Conservation (phyloP, 1,284 basidiomycete species). For the Leccinum solheimii region DNA sequence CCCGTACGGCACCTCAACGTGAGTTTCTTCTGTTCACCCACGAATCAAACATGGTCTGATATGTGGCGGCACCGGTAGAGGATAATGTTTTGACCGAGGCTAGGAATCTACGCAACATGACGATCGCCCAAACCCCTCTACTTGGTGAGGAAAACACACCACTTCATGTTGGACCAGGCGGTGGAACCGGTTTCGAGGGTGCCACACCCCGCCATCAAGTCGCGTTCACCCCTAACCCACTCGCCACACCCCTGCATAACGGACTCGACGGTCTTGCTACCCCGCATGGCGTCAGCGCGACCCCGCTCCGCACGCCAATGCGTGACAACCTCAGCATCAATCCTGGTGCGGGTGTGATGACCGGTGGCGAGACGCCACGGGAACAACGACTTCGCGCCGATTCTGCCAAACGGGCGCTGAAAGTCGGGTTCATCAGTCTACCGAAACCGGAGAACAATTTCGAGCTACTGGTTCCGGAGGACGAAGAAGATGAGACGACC, state of each 20-base stretch:
- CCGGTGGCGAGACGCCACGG: slow-evolving; percentile 72
- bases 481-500: slow-evolving; percentile 60
- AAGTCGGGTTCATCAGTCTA: slow-evolving; percentile 80
- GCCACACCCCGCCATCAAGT: slow-evolving; percentile 89
- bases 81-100: slow-evolving; percentile 95
- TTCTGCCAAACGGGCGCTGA: slow-evolving; percentile 71
- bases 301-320: slow-evolving; percentile 88
- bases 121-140: slow-evolving; percentile 88
- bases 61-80: slow-evolving; percentile 47
- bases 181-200: slow-evolving; percentile 87
- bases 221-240: slow-evolving; percentile 92
- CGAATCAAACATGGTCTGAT: slow-evolving; percentile 13
- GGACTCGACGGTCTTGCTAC: slow-evolving; percentile 58
- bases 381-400: slow-evolving; percentile 65
- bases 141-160: slow-evolving; percentile 97
- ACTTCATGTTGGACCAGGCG: slow-evolving; percentile 67
- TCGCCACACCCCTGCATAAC: slow-evolving; percentile 77
- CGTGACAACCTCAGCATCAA: slow-evolving; percentile 93
- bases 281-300: slow-evolving; percentile 64
- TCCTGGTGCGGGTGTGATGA: slow-evolving; percentile 55
- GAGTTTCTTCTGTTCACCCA: slow-evolving; percentile 38
- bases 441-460: slow-evolving; percentile 98
- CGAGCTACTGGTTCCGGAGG: slow-evolving; percentile 89
- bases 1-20: slow-evolving; percentile 90
- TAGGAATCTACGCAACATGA: slow-evolving; percentile 92